These are phyloP conservation scores for Hypseocharis bilobata DNA, from an alignment of 441 rosid genomes.

Conservation along the genomic window DNA sequence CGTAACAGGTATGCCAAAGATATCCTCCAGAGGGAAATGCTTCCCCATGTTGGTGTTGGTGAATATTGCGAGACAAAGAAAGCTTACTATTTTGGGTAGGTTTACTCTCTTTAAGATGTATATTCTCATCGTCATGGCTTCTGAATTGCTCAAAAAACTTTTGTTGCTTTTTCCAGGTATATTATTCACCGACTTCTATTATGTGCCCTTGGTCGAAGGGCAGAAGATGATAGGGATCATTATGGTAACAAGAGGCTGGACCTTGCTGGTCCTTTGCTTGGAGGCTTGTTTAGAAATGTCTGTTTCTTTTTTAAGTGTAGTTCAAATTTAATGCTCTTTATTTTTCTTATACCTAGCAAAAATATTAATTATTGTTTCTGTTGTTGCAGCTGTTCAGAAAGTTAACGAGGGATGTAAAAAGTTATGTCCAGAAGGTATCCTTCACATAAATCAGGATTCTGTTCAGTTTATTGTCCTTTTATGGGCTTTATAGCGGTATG, in stretches of 20 bases:
- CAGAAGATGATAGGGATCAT: constrained; percentile 97
- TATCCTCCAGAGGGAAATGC: constrained; percentile 96
- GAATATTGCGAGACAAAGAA: constrained; percentile 89
- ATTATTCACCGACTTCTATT: constrained; percentile 85
- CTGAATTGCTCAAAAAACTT: constrained; percentile 4
- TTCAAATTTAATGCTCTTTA: not conserved
- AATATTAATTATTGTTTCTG: constrained; percentile 16
- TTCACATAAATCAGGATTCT: constrained; percentile 17
- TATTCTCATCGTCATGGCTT: not conserved
- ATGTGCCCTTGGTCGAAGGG: constrained; percentile 87
- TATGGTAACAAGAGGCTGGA: constrained; percentile 98
- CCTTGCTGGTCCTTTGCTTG: constrained; percentile 96
- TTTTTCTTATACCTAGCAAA: constrained; percentile 11
- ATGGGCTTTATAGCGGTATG: constrained; percentile 9
- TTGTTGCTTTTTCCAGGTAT: constrained; percentile 41
- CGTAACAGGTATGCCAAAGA: constrained; percentile 78
- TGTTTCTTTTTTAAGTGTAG: constrained; percentile 17
- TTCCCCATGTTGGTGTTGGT: constrained; percentile 89
- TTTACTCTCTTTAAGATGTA: constrained; percentile 8
- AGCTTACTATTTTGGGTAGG: constrained; percentile 93
- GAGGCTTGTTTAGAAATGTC: constrained; percentile 94
- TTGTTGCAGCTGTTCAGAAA: constrained; percentile 79
- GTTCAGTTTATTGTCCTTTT: constrained; percentile 2
- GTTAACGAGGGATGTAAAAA: constrained; percentile 80
- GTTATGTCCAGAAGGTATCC: constrained; percentile 83